A percentile compares a stretch with the other conserved stretches of the same genome.
These are phyloP conservation scores for Aspergillus indologenus DNA, from an alignment of 495 filamentous ascomycete genomes.

Conservation along the genomic window DNA sequence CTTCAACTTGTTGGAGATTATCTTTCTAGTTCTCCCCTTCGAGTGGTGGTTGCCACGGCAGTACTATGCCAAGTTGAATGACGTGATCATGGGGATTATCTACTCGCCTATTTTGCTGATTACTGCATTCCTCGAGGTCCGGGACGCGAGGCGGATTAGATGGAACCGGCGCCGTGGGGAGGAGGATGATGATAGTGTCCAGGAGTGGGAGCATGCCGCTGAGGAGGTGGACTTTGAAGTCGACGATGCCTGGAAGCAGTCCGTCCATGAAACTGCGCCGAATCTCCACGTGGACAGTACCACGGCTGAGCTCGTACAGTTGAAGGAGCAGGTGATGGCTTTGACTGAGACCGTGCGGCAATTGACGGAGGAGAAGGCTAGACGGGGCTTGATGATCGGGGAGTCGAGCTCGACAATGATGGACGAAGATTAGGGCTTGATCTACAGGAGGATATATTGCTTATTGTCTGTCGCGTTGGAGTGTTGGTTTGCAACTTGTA, in stretches of 20 bases:
- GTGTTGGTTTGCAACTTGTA: neutral
- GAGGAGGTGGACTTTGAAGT: conserved; percentile 70
- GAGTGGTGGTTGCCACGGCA: conserved; percentile 87
- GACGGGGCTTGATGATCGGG: conserved; percentile 7
- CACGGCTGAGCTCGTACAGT: conserved; percentile 63
- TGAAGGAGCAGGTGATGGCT: conserved; percentile 65
- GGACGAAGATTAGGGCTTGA: conserved; percentile 7
- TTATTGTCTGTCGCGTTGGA: neutral
- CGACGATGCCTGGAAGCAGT: conserved; percentile 79
- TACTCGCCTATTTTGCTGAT: conserved; percentile 83
- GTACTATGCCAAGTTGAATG: conserved; percentile 75
- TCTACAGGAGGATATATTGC: too few species aligned
- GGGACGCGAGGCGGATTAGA: conserved; percentile 62
- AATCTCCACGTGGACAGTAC: conserved; percentile 71
- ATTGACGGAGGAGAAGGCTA: conserved; percentile 32
- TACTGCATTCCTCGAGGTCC: conserved; percentile 72
- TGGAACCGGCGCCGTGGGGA: conserved; percentile 75
- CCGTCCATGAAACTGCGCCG: conserved; percentile 66
- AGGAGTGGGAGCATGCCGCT: conserved; percentile 90
- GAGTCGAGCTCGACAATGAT: conserved; percentile 19
- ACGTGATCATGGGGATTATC: conserved; percentile 78
- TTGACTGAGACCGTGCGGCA: conserved; percentile 59
- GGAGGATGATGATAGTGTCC: conserved; percentile 80
- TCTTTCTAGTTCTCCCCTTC: conserved; percentile 73
- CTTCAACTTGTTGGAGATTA: conserved; percentile 89